Base-by-base conservation (phyloP, 495 filamentous ascomycete genomes). In the Xylaria nigripes region DNA sequence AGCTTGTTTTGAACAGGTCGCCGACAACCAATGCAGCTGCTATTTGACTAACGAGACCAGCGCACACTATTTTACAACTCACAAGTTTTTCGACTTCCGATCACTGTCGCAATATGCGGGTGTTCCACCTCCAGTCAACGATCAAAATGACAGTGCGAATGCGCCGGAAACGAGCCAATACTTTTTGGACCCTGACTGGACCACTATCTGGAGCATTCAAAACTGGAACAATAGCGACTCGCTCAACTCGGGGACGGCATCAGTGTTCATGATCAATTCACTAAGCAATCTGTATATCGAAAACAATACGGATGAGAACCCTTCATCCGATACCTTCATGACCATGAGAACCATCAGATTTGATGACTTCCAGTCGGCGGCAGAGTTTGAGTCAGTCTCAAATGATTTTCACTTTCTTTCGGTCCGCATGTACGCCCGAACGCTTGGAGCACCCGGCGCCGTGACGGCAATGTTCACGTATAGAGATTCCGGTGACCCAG, bases 391-490 rank as follows among this genome's bases (percentile, higher is more conserved):
- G 53, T 80, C 74, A n/a, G 63, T 60, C 6, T 63, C 76, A 19
- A 61, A 61, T 10, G 73, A 78, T 38, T 81, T 81, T 66, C 76
- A 78, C 36, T 82, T 76, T 62, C 71, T 81, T 52, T 86, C 81
- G 3, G 63, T 84, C 2, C 82, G 87, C 19, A 78, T 90, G 60
- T 73, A 78, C 18, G 76, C 77, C 7, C 72, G 79, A 24, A 78
- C 78, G 6, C 45, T 69, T 3, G 81, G 80, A 1, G 68, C 72
- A 0, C 65, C 68, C 0, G 84, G 86, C 44, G 85, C 83, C 25
- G 82, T 85, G 47, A 83, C 83, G 0, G 86, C 85, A 32, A 76
- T 87, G 54, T 89, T 90, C 68, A 88, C 86, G 19, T 85, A 84
- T 59, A 64, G 64, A 6, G 57, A 64, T 38, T 43, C 50, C 23